Evolutionary conservation across 495 filamentous ascomycete genomes (phyloP), one percentile per base, ranked within the genome.

Genomic region (Trichoderma orchidacearum): DNA sequence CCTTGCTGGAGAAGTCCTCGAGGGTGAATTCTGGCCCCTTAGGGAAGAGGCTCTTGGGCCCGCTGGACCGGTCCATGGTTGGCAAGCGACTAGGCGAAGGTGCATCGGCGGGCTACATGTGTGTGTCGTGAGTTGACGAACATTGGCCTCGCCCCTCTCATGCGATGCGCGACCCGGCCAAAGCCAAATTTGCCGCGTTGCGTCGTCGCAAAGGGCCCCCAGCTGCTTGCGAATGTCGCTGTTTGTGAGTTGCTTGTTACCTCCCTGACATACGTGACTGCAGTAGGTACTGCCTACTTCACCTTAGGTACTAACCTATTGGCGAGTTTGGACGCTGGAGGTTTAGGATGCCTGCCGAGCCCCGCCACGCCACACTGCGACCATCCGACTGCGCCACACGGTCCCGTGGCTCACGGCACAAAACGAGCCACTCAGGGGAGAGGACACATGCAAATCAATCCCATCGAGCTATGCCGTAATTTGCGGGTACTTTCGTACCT

Each of bases 1-100:
- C 93, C 64, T 86, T 83, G 62, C 72, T 85, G 48, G 89, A 92
- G 75, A 96, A 95, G 69, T 88, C 87, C 21, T 94, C 89, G 60
- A 95, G 77, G 6, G 81, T 86, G 73, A 95, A 95, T 68, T 77
- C 82, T 48, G 87, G 87, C 21, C 85, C 87, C 65, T 81, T 79
- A 48, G 85, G 85, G 68, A 89, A 91, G 62, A 90, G 75, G 36
- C 85, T 73, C 69, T 85, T 80, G 57, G 72, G 69, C 54, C 66
- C 69, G 55, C 66, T 68, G 58, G 65, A 64, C 62, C 70, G 70
- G 65, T 78, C 75, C 67, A 77, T 73, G 60, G 67, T 62, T 58
- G 58, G 57, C 41, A 23, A 25, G 41, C 41, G 17, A 9, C 41
- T 12, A 23, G 38, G 41, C 41, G 41, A 48, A 25, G 41, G 18